phyloP scores from a whole-genome alignment of 192 early-diverging fungal species.

The Umbelopsis sp. region DNA sequence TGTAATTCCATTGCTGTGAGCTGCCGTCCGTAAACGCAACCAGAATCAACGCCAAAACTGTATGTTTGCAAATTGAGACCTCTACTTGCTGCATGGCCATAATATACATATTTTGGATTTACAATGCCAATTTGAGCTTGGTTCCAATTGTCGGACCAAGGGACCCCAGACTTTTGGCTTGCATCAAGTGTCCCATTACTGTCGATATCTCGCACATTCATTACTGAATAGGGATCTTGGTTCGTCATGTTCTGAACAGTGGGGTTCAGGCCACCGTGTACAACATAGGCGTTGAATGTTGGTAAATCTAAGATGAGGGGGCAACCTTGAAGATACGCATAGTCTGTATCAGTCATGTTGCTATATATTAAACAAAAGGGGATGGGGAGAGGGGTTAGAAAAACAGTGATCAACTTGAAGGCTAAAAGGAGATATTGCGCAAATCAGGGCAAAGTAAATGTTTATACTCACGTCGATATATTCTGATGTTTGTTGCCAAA shows the following conservation, averaged over 20 bases:
- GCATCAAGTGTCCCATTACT: slow-evolving; percentile 39
- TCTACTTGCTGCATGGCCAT: slow-evolving; percentile 71
- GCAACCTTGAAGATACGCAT: slow-evolving; percentile 53
- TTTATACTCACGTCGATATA: slow-evolving; percentile 39
- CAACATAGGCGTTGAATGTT: slow-evolving; percentile 54
- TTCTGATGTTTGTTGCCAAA: slow-evolving; percentile 30
- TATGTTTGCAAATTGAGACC: slow-evolving; percentile 53
- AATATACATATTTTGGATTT: slow-evolving; percentile 49
- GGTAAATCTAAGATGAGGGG: slow-evolving; percentile 58
- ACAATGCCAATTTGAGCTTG: slow-evolving; percentile 30
- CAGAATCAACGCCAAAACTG: slow-evolving; percentile 68
- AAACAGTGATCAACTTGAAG: slow-evolving; percentile 1
- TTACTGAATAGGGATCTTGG: slow-evolving; percentile 59
- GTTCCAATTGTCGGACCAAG: slow-evolving; percentile 47
- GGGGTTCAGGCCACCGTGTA: slow-evolving; percentile 69
- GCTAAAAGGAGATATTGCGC: not conserved
- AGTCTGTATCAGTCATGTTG: slow-evolving; percentile 42
- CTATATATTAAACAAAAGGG: slow-evolving; percentile 17
- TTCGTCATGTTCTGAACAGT: slow-evolving; percentile 39
- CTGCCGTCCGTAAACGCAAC: slow-evolving; percentile 67
- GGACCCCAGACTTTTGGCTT: slow-evolving; percentile 35
- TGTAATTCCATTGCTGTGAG: slow-evolving; percentile 57
- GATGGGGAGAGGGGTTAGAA: not conserved
- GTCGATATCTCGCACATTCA: slow-evolving; percentile 63
- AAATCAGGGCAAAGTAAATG: slow-evolving; percentile 10